Evolutionary conservation across 257 asterid species (phyloP).

Genomic region (Verbena officinalis): DNA sequence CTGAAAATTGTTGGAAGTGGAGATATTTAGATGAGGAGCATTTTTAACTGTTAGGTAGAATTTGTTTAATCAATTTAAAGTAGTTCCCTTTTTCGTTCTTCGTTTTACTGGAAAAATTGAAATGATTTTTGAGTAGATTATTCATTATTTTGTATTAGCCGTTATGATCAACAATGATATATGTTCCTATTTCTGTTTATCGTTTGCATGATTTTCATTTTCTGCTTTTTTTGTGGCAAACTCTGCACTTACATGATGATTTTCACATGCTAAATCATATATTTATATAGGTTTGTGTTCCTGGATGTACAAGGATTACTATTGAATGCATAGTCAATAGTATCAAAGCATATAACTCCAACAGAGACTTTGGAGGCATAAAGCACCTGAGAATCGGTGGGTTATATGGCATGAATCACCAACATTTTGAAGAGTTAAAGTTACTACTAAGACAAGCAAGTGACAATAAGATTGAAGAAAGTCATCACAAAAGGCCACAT

Average conservation of each 20-base stretch:
- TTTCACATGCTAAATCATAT: constrained; percentile 7
- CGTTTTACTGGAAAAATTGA: not conserved
- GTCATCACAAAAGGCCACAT: constrained; percentile 43
- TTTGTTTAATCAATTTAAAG: not conserved
- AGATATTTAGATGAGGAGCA: not conserved
- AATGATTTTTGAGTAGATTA: not conserved
- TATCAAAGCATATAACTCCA: constrained; percentile 41
- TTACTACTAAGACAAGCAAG: constrained; percentile 37
- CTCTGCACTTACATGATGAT: no score
- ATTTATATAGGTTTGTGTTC: constrained; percentile 56
- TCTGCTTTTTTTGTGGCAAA: not conserved
- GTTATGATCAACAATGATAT: not conserved
- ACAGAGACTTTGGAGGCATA: constrained; percentile 38
- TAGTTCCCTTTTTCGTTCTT: no score
- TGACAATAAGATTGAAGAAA: constrained; percentile 20
- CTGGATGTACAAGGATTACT: constrained; percentile 68
- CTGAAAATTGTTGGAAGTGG: not conserved
- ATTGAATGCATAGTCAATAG: constrained; percentile 50
- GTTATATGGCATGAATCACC: constrained; percentile 49
- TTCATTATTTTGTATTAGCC: not conserved
- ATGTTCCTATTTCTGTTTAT: not conserved
- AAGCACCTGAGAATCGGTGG: constrained; percentile 67
- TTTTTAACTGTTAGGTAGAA: not conserved
- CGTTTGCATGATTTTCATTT: not conserved
- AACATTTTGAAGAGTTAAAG: constrained; percentile 50